Conservation (phyloP, 208 protist species). For the Leishmania braziliensis region DNA sequence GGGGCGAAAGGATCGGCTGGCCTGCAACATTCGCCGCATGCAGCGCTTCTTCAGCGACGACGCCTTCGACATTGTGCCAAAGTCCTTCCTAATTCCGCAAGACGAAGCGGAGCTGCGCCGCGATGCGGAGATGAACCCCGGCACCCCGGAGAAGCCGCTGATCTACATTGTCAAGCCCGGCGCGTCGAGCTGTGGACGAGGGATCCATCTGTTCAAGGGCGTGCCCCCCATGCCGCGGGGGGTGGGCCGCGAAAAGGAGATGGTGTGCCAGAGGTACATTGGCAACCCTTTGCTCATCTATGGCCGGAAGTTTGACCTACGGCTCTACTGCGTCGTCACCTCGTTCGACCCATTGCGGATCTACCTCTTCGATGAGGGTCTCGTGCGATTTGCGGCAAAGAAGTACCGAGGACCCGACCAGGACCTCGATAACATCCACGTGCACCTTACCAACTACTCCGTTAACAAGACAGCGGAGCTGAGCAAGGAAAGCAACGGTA, state of each 20-base stretch:
- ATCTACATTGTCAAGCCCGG: constrained; percentile 91
- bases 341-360: constrained; percentile 91
- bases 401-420: constrained; percentile 85
- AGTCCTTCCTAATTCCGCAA: constrained; percentile 84
- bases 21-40: constrained; percentile 82
- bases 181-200: constrained; percentile 89
- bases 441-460: constrained; percentile 97
- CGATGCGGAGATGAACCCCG: constrained; percentile 65
- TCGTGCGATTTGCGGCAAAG: constrained; percentile 95
- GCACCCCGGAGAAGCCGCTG: constrained; percentile 59
- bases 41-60: constrained; percentile 69
- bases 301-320: constrained; percentile 95
- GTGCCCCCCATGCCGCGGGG: constrained; percentile 73
- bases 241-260: constrained; percentile 30
- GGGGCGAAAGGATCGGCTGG: constrained; percentile 89
- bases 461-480: constrained; percentile 95
- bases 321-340: constrained; percentile 94
- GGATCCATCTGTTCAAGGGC: constrained; percentile 75
- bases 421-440: constrained; percentile 87
- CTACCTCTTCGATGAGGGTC: constrained; percentile 93
- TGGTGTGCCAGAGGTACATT: constrained; percentile 94
- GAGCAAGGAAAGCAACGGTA: constrained; percentile 59
- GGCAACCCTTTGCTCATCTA: constrained; percentile 93
- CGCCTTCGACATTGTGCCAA: constrained; percentile 80
- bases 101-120: constrained; percentile 61